phyloP scores from a whole-genome alignment of 768 basidiomycete genomes.

The Flagelloscypha sp. region DNA sequence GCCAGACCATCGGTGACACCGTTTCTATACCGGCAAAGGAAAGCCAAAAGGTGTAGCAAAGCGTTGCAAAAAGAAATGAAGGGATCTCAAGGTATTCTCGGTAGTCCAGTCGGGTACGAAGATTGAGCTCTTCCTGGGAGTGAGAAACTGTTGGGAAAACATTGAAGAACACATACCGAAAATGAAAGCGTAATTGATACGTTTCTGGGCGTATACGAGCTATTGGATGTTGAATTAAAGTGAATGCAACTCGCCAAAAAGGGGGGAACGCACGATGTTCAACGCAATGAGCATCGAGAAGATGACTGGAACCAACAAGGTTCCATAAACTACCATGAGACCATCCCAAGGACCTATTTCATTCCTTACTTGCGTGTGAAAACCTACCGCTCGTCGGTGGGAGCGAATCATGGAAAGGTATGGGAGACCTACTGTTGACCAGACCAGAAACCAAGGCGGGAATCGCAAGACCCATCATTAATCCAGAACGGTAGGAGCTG shows the following conservation, averaged over 20 bases:
- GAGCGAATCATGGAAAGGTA: not conserved
- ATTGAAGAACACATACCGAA: constrained; percentile 46
- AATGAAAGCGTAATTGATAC: constrained; percentile 93
- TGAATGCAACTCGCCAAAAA: too few relatives aligned
- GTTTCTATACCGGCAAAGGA: constrained; percentile 58
- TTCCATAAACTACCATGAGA: constrained; percentile 71
- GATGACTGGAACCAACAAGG: constrained; percentile 64
- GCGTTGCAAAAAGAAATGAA: constrained; percentile 61
- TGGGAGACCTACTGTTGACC: constrained; percentile 38
- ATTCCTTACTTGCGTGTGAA: constrained; percentile 40
- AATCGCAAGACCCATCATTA: constrained; percentile 62
- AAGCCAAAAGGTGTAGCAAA: constrained; percentile 79
- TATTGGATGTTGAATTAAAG: too few relatives aligned
- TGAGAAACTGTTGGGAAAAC: not conserved
- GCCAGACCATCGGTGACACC: constrained; percentile 69
- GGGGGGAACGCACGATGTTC: too few relatives aligned
- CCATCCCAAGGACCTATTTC: constrained; percentile 63
- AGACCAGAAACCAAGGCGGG: constrained; percentile 62
- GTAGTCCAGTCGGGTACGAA: constrained; percentile 64
- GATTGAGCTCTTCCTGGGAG: constrained; percentile 50
- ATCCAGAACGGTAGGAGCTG: constrained; percentile 67
- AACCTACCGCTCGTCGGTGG: constrained; percentile 30
- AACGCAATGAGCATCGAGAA: constrained; percentile 72
- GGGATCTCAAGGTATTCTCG: constrained; percentile 81
- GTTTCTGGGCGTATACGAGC: constrained; percentile 59